These are phyloP conservation scores for Trichoderma gracile DNA, from an alignment of 2,329 filamentous ascomycete genomes.

Conservation along the genomic window DNA sequence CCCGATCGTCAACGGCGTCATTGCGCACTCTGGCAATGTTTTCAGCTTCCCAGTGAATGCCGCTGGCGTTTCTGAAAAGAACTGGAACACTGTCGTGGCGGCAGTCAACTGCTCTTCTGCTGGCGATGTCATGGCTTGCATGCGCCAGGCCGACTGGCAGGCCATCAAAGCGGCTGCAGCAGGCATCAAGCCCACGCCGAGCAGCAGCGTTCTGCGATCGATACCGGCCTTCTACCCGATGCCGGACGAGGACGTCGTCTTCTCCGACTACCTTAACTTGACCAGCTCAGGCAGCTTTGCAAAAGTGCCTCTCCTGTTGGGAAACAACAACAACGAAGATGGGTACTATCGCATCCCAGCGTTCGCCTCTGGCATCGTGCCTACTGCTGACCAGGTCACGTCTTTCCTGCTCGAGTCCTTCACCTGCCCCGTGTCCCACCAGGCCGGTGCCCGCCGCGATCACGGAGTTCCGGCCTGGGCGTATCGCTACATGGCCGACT, in stretches of 20 bases:
- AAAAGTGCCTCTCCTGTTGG: constrained; percentile 45
- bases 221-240: constrained; percentile 46
- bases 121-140: constrained; percentile 39
- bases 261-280: constrained; percentile 42
- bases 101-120: constrained; percentile 42
- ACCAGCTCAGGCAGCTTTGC: constrained; percentile 42
- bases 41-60: constrained; percentile 48
- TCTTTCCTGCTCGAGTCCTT: constrained; percentile 48
- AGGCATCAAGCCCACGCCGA: constrained; percentile 36
- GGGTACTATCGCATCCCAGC: constrained; percentile 50
- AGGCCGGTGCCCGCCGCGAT: constrained; percentile 39
- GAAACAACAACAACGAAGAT: constrained; percentile 49
- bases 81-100: constrained; percentile 46
- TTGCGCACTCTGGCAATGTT: constrained; percentile 48
- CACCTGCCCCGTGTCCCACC: constrained; percentile 46
- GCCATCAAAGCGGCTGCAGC: constrained; percentile 42
- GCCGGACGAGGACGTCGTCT: constrained; percentile 44
- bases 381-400: constrained; percentile 41
- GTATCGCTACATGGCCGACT: constrained; percentile 52
- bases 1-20: constrained; percentile 50
- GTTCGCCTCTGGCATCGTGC: constrained; percentile 41
- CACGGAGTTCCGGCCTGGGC: constrained; percentile 45
- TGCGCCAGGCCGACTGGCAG: constrained; percentile 40
- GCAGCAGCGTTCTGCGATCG: constrained; percentile 41
- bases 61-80: constrained; percentile 37